These are phyloP conservation scores for Paratrimastix pyriformis DNA, from an alignment of 78 protist species.

Conservation along the genomic window DNA sequence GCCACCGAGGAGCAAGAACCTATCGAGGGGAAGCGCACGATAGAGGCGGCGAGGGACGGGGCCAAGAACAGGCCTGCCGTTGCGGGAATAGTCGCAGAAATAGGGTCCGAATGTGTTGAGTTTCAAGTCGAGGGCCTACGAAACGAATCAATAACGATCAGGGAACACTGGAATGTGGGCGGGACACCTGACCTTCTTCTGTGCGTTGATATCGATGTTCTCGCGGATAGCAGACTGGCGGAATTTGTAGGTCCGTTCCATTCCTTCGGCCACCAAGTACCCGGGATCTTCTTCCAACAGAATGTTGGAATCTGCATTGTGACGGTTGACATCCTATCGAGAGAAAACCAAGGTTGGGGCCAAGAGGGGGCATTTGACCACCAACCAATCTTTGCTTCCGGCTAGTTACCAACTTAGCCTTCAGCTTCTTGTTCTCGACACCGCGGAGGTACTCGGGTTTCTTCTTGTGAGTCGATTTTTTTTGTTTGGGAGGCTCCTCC, in stretches of 20 bases:
- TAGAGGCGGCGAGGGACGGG: neutral
- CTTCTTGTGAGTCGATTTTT: too few relatives aligned
- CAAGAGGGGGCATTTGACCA: too few relatives aligned
- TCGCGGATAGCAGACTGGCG: slow-evolving; percentile 46
- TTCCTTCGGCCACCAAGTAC: slow-evolving; percentile 61
- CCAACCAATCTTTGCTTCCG: too few relatives aligned
- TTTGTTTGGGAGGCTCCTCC: too few relatives aligned
- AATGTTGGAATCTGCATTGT: too few relatives aligned
- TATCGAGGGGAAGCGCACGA: neutral
- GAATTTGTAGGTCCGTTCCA: slow-evolving; percentile 62
- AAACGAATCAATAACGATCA: too few relatives aligned
- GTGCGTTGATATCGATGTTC: slow-evolving; percentile 51
- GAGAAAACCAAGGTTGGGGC: too few relatives aligned
- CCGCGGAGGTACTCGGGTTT: too few relatives aligned
- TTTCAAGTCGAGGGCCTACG: slow-evolving; percentile 34
- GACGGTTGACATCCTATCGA: too few relatives aligned
- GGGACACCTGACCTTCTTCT: slow-evolving; percentile 23
- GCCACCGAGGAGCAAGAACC: slow-evolving; percentile 72
- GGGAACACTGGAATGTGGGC: neutral
- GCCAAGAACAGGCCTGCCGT: slow-evolving; percentile 44
- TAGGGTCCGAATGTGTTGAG: slow-evolving; percentile 74
- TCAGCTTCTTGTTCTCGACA: too few relatives aligned
- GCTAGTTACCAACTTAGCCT: too few relatives aligned
- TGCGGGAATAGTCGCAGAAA: slow-evolving; percentile 38
- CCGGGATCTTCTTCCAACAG: neutral